Conservation (phyloP, 2,329 filamentous ascomycete genomes). For the Simplicillium sp. region DNA sequence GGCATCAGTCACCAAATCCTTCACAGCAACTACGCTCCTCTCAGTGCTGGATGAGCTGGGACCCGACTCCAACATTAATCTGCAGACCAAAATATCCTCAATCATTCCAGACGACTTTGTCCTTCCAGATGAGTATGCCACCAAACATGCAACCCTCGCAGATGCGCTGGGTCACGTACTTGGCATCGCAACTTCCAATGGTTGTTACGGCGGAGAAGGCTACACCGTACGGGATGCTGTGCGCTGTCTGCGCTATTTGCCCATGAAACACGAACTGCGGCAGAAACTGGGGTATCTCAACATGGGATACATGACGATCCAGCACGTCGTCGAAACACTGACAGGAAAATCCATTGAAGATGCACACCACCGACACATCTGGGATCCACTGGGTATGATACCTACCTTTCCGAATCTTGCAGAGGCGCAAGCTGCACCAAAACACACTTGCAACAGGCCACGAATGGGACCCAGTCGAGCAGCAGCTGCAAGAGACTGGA, state of each 20-base stretch:
- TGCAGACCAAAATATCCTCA: no score
- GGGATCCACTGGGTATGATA: constrained; percentile 29
- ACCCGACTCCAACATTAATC: no score
- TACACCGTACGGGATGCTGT: constrained; percentile 21
- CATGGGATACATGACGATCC: constrained; percentile 30
- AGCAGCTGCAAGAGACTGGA: constrained; percentile 13
- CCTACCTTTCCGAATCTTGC: constrained; percentile 17
- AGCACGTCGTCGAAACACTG: constrained; percentile 27
- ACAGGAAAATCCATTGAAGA: constrained; percentile 19
- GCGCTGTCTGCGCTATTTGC: constrained; percentile 28
- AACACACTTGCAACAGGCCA: constrained; percentile 26
- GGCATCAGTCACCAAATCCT: constrained; percentile 41
- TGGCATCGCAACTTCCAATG: constrained; percentile 30
- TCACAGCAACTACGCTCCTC: constrained; percentile 36
- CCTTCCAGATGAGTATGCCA: constrained; percentile 27
- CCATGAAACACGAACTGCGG: constrained; percentile 28
- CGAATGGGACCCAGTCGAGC: constrained; percentile 16
- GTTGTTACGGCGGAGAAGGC: constrained; percentile 17
- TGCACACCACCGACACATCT: constrained; percentile 26
- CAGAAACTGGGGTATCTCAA: constrained; percentile 34
- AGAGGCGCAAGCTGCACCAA: constrained; percentile 6
- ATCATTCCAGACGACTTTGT: constrained; percentile 28
- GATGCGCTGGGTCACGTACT: constrained; percentile 38
- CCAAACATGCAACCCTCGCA: constrained; percentile 33
- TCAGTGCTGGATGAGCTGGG: constrained; percentile 31